These are phyloP conservation scores for Cordia subcordata DNA, from an alignment of 257 asterid species.

Conservation along the genomic window DNA sequence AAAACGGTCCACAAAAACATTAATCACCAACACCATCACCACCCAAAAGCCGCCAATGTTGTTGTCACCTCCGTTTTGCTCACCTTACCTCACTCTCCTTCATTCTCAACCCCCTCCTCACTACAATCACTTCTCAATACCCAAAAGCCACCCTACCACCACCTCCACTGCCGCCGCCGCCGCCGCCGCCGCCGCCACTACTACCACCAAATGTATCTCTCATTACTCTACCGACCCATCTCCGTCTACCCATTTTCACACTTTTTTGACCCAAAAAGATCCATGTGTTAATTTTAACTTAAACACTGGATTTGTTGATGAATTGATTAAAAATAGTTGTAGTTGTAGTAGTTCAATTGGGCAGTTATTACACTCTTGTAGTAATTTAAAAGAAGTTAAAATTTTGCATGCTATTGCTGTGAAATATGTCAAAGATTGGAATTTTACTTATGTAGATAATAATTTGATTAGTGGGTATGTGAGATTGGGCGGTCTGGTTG, in stretches of 20 bases:
- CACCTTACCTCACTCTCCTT: constrained; percentile 18
- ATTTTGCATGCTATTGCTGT: constrained; percentile 41
- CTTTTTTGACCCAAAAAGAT: constrained; percentile 6
- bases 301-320: constrained; percentile 11
- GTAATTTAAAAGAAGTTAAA: constrained; percentile 32
- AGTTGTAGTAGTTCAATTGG: constrained; percentile 27
- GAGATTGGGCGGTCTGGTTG: constrained; percentile 44
- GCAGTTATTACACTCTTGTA: constrained; percentile 54
- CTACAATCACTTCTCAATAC: constrained; percentile 9
- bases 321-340: constrained; percentile 5
- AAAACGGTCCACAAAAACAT: no score
- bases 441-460: constrained; percentile 37
- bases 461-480: constrained; percentile 56
- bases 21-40: no score
- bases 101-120: constrained; percentile 26
- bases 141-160: constrained; percentile 5
- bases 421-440: constrained; percentile 29
- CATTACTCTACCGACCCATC: constrained; percentile 14
- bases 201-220: constrained; percentile 9
- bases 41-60: constrained; percentile 1
- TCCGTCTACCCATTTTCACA: constrained; percentile 1
- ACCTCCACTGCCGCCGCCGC: constrained; percentile 1
- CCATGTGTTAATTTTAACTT: constrained; percentile 6
- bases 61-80: constrained; percentile 41
- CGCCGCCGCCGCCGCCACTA: constrained; percentile 3